Evolutionary conservation across 1,139 yeast species (phyloP).

Genomic region (Geotrichum cucujoidarum): DNA sequence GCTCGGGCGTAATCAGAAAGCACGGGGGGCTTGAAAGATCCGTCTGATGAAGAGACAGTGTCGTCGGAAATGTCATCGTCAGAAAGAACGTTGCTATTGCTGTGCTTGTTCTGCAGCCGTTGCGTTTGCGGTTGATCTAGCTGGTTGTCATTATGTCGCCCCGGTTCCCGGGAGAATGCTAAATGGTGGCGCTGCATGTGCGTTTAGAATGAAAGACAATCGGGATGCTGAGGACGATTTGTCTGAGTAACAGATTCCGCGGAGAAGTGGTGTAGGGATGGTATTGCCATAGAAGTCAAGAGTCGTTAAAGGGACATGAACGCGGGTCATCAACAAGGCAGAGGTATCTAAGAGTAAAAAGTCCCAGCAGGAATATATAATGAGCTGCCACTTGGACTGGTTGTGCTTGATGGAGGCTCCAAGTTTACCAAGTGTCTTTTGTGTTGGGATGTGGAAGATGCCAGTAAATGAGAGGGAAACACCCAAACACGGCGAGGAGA

Average conservation of each 20-base stretch:
- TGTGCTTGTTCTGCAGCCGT: background rate
- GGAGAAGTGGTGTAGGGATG: background rate
- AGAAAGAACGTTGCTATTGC: slow-evolving; percentile 5
- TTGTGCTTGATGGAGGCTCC: no score
- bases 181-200: slow-evolving; percentile 15
- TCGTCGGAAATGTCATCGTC: slow-evolving; percentile 24
- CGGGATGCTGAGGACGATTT: background rate
- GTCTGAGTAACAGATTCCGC: background rate
- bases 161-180: background rate
- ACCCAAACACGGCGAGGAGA: no score
- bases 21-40: slow-evolving; percentile 58
- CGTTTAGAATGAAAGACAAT: background rate
- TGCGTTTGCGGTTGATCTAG: background rate
- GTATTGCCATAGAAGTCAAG: background rate
- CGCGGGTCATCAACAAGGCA: background rate
- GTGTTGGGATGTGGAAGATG: no score
- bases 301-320: background rate
- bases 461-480: no score
- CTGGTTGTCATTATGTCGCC: background rate
- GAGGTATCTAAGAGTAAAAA: background rate
- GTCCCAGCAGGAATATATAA: no score
- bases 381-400: no score
- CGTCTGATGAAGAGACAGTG: slow-evolving; percentile 40
- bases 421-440: no score
- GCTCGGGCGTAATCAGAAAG: slow-evolving; percentile 55